A percentile compares a stretch with the other conserved stretches of the same genome.
Conservation (phyloP, 2,329 filamentous ascomycete genomes). For the Biscogniauxia mediterranea region DNA sequence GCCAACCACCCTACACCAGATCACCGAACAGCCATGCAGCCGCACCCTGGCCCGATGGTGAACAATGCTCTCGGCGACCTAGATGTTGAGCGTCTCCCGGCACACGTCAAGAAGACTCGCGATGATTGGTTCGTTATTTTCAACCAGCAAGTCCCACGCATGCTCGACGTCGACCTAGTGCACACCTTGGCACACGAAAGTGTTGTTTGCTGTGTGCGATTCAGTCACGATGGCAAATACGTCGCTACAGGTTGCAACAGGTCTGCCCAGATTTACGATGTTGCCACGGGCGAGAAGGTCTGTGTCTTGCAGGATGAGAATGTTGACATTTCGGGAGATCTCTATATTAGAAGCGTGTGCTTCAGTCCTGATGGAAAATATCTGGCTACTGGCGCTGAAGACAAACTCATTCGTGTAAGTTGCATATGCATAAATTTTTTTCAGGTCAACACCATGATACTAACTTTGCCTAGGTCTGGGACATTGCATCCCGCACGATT, state of each 20-base stretch:
- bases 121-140: constrained; percentile 96
- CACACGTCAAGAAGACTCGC: constrained; percentile 84
- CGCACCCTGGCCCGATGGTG: constrained; percentile 46
- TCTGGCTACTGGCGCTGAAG: constrained; percentile 92
- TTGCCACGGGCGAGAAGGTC: constrained; percentile 80
- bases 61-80: constrained; percentile 76
- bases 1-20: constrained; percentile 74
- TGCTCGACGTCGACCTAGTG: constrained; percentile 89
- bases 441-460: constrained; percentile 4
- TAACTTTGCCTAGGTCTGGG: constrained; percentile 71
- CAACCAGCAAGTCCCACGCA: constrained; percentile 85
- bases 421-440: neutral
- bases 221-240: constrained; percentile 93
- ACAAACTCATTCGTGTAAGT: constrained; percentile 91
- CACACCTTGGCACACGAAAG: constrained; percentile 93
- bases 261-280: constrained; percentile 99
- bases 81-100: constrained; percentile 80
- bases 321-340: constrained; percentile 82
- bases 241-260: constrained; percentile 96
- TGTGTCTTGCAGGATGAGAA: constrained; percentile 87
- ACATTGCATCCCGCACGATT: constrained; percentile 79
- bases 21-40: constrained; percentile 54
- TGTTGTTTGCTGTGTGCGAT: constrained; percentile 96
- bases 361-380: constrained; percentile 96
- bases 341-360: constrained; percentile 97